These are phyloP conservation scores for Tuber umbilicatum DNA, from an alignment of 495 filamentous ascomycete genomes.

Conservation along the genomic window DNA sequence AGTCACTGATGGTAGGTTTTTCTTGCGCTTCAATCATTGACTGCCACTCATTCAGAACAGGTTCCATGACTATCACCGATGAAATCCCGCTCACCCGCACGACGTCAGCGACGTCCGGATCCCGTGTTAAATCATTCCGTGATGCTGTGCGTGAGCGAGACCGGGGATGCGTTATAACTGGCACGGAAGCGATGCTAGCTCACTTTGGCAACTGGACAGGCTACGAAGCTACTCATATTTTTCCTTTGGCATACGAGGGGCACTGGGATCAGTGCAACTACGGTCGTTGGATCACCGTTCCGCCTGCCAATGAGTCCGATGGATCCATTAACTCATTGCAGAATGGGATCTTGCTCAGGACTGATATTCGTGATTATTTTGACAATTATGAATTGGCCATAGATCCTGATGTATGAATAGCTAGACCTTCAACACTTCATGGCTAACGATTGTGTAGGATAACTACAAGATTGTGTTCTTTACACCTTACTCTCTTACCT, in stretches of 20 bases:
- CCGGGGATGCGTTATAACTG: too few relatives aligned
- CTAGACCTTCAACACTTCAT: conserved; percentile 13
- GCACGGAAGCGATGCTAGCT: too few relatives aligned
- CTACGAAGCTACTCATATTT: conserved; percentile 43
- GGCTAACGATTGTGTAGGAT: conserved; percentile 39
- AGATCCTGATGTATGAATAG: conserved; percentile 40
- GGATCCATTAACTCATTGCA: conserved; percentile 42
- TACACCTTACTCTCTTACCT: conserved; percentile 19
- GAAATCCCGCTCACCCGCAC: too few relatives aligned
- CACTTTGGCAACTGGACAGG: conserved; percentile 30
- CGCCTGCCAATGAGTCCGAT: conserved; percentile 12
- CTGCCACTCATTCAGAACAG: too few relatives aligned
- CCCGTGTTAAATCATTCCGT: too few relatives aligned
- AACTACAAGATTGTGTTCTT: conserved; percentile 44
- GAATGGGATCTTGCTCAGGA: conserved; percentile 43
- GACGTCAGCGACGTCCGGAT: too few relatives aligned
- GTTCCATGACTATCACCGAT: too few relatives aligned
- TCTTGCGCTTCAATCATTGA: too few relatives aligned
- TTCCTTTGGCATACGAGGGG: conserved; percentile 42
- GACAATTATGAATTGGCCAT: conserved; percentile 36
- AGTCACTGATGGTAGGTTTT: too few relatives aligned
- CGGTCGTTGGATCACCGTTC: conserved; percentile 42
- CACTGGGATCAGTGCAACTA: conserved; percentile 41
- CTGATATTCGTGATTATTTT: conserved; percentile 40
- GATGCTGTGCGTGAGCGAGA: too few relatives aligned